Evolutionary conservation across 75 land plant species (phyloP).

Genomic region (Cryptomeria japonica): DNA sequence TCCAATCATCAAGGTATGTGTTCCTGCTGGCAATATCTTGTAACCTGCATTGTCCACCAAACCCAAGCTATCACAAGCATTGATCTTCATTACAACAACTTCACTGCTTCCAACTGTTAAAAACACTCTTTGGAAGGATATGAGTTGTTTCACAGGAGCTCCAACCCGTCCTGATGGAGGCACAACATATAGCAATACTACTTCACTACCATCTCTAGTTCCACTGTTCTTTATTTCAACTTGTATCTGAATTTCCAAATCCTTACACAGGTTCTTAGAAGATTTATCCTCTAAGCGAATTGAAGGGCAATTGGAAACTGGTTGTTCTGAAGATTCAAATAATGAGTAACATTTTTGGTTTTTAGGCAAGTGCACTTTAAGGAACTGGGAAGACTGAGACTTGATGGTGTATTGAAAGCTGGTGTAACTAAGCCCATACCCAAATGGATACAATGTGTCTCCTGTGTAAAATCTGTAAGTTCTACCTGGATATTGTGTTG

Average conservation of each 20-base stretch:
- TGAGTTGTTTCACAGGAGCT: slow-evolving; percentile 39
- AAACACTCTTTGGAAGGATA: slow-evolving; percentile 35
- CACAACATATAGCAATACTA: slow-evolving; percentile 27
- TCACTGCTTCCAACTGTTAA: slow-evolving; percentile 8
- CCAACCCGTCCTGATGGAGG: slow-evolving; percentile 27
- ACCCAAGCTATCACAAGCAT: slow-evolving; percentile 28
- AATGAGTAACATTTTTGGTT: slow-evolving; percentile 11
- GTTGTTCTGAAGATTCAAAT: neutral
- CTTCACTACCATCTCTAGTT: slow-evolving; percentile 22
- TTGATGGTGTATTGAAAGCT: slow-evolving; percentile 16
- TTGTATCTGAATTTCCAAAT: neutral
- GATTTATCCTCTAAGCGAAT: neutral
- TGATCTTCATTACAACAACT: slow-evolving; percentile 13
- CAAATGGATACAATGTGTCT: slow-evolving; percentile 14
- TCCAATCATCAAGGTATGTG: slow-evolving; percentile 25
- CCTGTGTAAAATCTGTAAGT: no score
- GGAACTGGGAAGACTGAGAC: neutral
- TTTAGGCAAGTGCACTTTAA: neutral
- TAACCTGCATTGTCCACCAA: neutral
- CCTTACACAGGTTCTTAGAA: neutral
- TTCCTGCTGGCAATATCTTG: slow-evolving; percentile 17
- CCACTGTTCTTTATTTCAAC: slow-evolving; percentile 30
- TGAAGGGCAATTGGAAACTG: neutral
- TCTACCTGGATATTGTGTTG: no score
- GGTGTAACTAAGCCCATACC: slow-evolving; percentile 41